These are phyloP conservation scores for Penicillium parvum DNA, from an alignment of 495 filamentous ascomycete genomes.

Conservation along the genomic window DNA sequence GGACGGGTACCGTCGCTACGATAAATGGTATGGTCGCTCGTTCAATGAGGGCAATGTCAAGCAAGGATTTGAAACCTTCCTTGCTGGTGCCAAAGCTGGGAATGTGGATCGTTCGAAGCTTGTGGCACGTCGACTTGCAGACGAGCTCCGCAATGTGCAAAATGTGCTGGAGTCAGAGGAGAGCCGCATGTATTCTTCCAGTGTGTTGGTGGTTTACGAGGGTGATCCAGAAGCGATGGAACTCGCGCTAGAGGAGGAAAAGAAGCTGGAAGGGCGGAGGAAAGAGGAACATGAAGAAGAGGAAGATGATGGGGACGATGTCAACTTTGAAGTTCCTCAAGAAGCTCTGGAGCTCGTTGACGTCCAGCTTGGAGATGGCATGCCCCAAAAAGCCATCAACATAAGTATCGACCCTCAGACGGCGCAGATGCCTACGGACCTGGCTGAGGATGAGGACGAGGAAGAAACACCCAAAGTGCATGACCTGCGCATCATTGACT, in stretches of 20 bases:
- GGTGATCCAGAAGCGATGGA: constrained; percentile 70
- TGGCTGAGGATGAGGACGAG: constrained; percentile 64
- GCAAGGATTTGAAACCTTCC: constrained; percentile 70
- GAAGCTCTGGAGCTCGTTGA: constrained; percentile 33
- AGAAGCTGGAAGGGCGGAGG: constrained; percentile 30
- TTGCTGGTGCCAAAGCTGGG: constrained; percentile 59
- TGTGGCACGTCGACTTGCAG: constrained; percentile 59
- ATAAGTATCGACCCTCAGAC: constrained; percentile 38
- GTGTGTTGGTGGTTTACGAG: constrained; percentile 87
- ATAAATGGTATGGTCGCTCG: constrained; percentile 80
- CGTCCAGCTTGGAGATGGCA: constrained; percentile 26
- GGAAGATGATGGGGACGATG: constrained; percentile 50
- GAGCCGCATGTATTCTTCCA: constrained; percentile 91
- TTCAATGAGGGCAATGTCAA: constrained; percentile 68
- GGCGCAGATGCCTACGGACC: constrained; percentile 23
- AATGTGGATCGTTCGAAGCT: constrained; percentile 46
- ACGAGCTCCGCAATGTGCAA: constrained; percentile 62
- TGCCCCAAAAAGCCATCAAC: constrained; percentile 33
- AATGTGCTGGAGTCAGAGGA: constrained; percentile 67
- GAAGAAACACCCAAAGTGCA: constrained; percentile 67
- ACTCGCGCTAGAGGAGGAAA: constrained; percentile 60
- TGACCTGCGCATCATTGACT: constrained; percentile 88
- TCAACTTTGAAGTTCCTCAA: constrained; percentile 50
- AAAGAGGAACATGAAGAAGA: constrained; percentile 26
- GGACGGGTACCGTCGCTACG: constrained; percentile 68